Percentiles rank a stretch among this genome's conserved stretches.
These are phyloP conservation scores for Paragyromitra xinjiangensis DNA, from an alignment of 495 filamentous ascomycete species.

Conservation along the genomic window DNA sequence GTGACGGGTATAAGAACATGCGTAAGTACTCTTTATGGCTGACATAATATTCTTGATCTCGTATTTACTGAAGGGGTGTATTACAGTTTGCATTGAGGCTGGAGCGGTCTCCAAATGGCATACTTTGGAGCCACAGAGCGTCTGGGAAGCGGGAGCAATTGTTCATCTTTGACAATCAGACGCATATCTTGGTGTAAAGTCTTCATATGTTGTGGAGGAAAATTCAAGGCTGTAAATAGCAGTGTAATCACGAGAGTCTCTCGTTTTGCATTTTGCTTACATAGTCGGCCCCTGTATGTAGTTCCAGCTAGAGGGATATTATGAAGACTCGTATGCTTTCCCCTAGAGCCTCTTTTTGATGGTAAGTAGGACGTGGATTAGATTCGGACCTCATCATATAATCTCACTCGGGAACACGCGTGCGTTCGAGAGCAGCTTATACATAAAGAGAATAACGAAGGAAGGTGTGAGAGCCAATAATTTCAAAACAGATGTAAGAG, in stretches of 20 bases:
- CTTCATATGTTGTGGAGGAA: constrained; percentile 26
- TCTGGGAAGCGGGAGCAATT: constrained; percentile 87
- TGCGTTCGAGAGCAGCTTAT: neutral
- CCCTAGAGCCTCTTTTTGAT: no score
- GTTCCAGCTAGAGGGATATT: neutral
- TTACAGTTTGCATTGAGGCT: constrained; percentile 81
- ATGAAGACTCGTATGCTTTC: neutral
- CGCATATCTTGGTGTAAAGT: neutral
- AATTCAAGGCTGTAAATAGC: constrained; percentile 24
- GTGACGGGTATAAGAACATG: constrained; percentile 90
- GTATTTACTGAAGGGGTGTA: constrained; percentile 15
- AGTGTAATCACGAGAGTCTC: neutral
- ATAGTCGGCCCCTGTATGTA: neutral
- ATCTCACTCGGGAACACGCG: neutral
- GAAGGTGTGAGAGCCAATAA: no score
- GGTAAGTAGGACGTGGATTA: neutral
- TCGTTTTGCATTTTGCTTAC: constrained; percentile 1
- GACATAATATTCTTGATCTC: neutral
- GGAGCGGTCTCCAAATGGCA: constrained; percentile 83
- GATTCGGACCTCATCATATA: neutral
- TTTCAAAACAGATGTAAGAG: no score
- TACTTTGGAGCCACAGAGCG: constrained; percentile 83
- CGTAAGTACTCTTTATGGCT: constrained; percentile 33
- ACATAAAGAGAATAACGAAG: neutral
- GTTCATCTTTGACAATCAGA: constrained; percentile 62